Conservation (phyloP, 2,329 filamentous ascomycete species). For the Gaeumannomyces sp. region DNA sequence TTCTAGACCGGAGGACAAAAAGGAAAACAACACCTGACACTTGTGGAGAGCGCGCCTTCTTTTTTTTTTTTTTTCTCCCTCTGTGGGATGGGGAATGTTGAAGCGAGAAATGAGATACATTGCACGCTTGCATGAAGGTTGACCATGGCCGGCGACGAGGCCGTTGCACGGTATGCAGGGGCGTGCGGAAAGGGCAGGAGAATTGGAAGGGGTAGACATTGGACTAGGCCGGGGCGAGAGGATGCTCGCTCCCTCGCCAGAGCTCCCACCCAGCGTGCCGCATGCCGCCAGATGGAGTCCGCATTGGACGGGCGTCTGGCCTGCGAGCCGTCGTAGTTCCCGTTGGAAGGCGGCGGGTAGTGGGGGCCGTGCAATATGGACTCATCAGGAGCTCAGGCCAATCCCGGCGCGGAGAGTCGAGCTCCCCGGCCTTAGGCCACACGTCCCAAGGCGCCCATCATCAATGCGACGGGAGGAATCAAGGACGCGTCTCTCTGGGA, state of each 20-base stretch:
- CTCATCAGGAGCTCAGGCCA: not conserved
- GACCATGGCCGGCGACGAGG: not conserved
- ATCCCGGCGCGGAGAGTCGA: not conserved
- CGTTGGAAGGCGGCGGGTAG: not conserved
- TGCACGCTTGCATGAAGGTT: not conserved
- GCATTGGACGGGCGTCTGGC: not conserved
- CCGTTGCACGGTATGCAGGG: not conserved
- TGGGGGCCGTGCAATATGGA: not conserved
- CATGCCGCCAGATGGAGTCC: no score
- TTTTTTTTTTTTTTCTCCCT: not conserved
- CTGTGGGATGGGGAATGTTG: not conserved
- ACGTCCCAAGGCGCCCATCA: not conserved
- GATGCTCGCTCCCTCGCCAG: not conserved
- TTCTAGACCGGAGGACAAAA: conserved; percentile 1
- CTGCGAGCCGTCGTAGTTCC: not conserved
- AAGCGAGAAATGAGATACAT: conserved; percentile 1
- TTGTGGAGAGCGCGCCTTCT: not conserved
- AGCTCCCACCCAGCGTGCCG: no score
- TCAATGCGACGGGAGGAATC: not conserved
- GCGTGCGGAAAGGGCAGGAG: not conserved
- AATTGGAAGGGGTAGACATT: not conserved
- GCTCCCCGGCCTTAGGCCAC: not conserved
- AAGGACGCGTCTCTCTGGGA: not conserved
- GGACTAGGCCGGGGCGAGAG: not conserved
- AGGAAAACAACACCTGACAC: not conserved